A percentile compares a stretch with the other conserved stretches of the same genome.
Evolutionary conservation across 352 stramenopile genomes (phyloP).

Genomic region (Pythium scleroteichum): DNA sequence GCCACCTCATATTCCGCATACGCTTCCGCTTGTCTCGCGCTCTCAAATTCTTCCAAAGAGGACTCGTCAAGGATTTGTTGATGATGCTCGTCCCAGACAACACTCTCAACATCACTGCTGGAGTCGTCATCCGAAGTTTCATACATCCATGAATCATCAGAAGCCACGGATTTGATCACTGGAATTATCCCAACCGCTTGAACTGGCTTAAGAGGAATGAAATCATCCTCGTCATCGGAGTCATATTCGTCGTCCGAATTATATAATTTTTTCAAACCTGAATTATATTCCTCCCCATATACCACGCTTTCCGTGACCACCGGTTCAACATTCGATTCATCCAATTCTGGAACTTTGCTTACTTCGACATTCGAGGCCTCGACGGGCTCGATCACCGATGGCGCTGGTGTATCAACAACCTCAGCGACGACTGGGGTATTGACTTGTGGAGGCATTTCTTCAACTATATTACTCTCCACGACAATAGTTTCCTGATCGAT

Average conservation of each 20-base stretch:
- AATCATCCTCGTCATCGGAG: constrained; percentile 22
- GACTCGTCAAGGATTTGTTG: constrained; percentile 15
- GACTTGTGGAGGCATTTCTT: constrained; percentile 31
- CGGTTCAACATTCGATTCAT: constrained; percentile 30
- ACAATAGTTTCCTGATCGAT: constrained; percentile 18
- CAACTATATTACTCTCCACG: constrained; percentile 29
- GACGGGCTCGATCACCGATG: constrained; percentile 30
- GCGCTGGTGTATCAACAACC: constrained; percentile 31
- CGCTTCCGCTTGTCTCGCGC: constrained; percentile 17
- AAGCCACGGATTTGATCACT: constrained; percentile 6
- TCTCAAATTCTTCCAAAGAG: constrained; percentile 26
- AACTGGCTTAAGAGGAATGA: constrained; percentile 14
- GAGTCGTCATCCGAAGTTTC: constrained; percentile 22
- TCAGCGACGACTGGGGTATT: constrained; percentile 21
- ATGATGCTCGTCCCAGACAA: constrained; percentile 23
- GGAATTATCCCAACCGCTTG: too few species aligned
- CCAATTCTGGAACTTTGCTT: constrained; percentile 31
- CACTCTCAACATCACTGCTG: constrained; percentile 24
- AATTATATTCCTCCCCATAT: constrained; percentile 33
- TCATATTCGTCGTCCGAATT: constrained; percentile 26
- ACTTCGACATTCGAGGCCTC: constrained; percentile 29
- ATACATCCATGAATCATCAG: constrained; percentile 26
- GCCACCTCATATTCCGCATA: constrained; percentile 20
- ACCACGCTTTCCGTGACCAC: constrained; percentile 25
- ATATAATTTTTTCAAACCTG: constrained; percentile 31